These are phyloP conservation scores for Spergularia azorica DNA, from an alignment of 179 eudicot genomes.

Conservation along the genomic window DNA sequence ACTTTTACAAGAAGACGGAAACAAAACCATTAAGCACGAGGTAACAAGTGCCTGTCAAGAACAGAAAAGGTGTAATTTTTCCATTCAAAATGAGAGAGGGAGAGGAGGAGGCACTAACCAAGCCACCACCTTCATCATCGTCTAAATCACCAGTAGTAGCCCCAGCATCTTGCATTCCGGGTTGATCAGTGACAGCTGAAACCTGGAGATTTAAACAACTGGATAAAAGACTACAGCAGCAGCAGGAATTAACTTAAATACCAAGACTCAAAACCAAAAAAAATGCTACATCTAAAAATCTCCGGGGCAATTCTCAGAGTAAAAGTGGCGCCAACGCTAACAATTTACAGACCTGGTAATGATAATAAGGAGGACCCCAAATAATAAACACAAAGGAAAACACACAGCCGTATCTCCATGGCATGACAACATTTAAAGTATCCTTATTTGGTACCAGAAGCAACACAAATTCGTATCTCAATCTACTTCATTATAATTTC, in stretches of 20 bases:
- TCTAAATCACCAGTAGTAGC: conserved; percentile 80
- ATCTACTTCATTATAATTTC: not conserved
- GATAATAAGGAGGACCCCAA: not conserved
- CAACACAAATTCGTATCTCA: conserved; percentile 2
- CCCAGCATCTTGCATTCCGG: conserved; percentile 72
- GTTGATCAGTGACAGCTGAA: conserved; percentile 81
- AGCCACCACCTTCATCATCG: conserved; percentile 90
- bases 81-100: not conserved
- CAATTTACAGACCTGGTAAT: no score
- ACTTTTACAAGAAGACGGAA: not conserved
- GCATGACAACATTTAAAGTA: not conserved
- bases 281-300: not conserved
- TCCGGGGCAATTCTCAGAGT: no score
- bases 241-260: not conserved
- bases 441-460: no score
- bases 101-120: conserved; percentile 52
- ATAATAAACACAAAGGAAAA: not conserved
- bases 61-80: no score
- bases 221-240: not conserved
- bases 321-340: no score
- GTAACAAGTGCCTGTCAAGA: not conserved
- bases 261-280: not conserved
- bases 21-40: no score
- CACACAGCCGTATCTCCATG: no score
- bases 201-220: conserved; percentile 50